Conservation (phyloP, 1,284 basidiomycete genomes). For the Boletus smithii region DNA sequence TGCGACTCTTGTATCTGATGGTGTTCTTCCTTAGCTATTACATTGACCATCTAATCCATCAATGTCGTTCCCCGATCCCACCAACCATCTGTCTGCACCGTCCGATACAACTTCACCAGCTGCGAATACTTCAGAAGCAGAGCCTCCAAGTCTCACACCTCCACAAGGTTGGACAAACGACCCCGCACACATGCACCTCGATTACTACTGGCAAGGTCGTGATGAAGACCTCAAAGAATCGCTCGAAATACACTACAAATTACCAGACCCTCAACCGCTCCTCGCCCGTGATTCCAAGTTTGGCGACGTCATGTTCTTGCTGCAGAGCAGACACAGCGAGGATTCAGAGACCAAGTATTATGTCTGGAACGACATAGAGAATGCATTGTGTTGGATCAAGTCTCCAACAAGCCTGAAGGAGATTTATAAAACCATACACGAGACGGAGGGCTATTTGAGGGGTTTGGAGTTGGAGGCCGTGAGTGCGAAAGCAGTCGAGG, state of each 20-base stretch:
- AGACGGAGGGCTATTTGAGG: neutral
- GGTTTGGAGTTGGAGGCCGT: neutral
- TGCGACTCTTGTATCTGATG: too few species aligned
- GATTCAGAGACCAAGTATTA: conserved; percentile 3
- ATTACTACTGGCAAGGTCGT: conserved; percentile 2
- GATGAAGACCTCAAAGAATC: neutral
- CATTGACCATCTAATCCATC: neutral
- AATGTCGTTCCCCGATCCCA: neutral
- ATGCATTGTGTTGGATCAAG: conserved; percentile 2
- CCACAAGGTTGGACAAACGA: neutral
- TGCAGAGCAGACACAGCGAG: neutral
- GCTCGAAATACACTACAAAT: neutral
- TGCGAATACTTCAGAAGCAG: neutral
- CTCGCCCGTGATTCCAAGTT: neutral
- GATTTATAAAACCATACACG: conserved; percentile 3
- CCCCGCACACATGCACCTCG: neutral
- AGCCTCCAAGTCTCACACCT: neutral
- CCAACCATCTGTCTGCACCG: neutral
- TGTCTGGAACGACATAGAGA: conserved; percentile 6
- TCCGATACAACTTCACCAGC: neutral
- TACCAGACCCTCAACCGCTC: neutral
- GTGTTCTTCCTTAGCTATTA: neutral
- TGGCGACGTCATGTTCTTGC: conserved; percentile 2
- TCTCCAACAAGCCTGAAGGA: neutral
- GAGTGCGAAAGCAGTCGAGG: neutral